Evolutionary conservation across 1,139 yeast species (phyloP), one percentile per base, ranked within the genome.

Genomic region (Hyphopichia burtonii): DNA sequence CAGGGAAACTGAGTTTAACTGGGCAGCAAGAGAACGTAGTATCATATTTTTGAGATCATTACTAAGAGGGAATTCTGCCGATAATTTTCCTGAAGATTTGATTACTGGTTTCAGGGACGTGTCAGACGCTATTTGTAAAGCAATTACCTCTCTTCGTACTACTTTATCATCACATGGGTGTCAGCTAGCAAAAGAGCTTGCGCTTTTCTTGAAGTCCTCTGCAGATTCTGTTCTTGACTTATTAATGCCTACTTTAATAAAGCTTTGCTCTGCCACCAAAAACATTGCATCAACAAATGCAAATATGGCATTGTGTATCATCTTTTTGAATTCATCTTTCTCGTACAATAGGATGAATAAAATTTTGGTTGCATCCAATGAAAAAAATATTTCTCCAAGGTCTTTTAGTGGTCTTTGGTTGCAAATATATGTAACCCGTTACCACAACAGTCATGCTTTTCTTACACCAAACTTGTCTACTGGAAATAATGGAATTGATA

Each of bases 1-100:
- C 2, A 89, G 84, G 53, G 99, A 94, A 61, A 85, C 96, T 0
- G 99, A 94, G 56, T 75, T 74, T 46, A 93, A 93, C 56, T 93
- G 99, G 99, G 66, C 72, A 20, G 54, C 58, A 1, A 74, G 99
- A 54, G 97, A 91, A 53, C 74, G 75, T 43, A 68, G 68, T 43
- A 75, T 90, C 2, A 54, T 76, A 1, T 74, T 71, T 41, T 56
- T 89, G 32, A 71, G 97, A 43, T 68, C 76, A 2, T 56, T 86
- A 2, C 51, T 88, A 2, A 66, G 90, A 34, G 91, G 91, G 2
- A 80, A 83, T 53, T 10, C 68, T 1, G 39, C 54, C 0, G 42
- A 43, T 0, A 71, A 72, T 0, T 76, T 60, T 47, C 68, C 70
- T 0, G 68, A 67, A 0, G 78, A 71, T 4, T 61, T 84, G 34